These are phyloP conservation scores for Penicillium sp. DNA, from an alignment of 2,329 filamentous ascomycete species.

Conservation along the genomic window DNA sequence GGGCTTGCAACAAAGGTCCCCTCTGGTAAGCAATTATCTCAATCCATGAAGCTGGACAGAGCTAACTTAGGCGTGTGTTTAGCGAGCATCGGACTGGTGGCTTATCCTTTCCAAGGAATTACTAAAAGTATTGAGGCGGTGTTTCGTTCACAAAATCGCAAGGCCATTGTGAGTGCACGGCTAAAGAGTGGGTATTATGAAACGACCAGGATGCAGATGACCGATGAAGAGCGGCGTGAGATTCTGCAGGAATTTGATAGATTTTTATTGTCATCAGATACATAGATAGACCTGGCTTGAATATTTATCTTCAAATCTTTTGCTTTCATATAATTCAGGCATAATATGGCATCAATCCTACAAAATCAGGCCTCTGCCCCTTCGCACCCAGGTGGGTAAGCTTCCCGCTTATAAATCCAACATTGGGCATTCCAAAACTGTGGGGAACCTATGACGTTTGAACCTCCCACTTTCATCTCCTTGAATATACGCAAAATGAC, in stretches of 20 bases:
- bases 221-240: slow-evolving; percentile 14
- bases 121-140: slow-evolving; percentile 21
- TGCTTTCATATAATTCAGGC: no score
- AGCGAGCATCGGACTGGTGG: slow-evolving; percentile 24
- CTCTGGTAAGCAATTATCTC: slow-evolving; percentile 12
- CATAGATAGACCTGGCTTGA: background rate
- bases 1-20: slow-evolving; percentile 21
- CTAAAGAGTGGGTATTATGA: slow-evolving; percentile 18
- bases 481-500: slow-evolving; percentile 9
- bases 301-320: background rate
- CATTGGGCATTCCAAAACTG: background rate
- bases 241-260: slow-evolving; percentile 19
- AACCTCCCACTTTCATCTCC: background rate
- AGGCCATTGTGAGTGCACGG: slow-evolving; percentile 18
- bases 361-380: background rate
- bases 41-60: background rate
- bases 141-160: slow-evolving; percentile 20
- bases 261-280: slow-evolving; percentile 6
- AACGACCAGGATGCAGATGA: slow-evolving; percentile 13
- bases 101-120: slow-evolving; percentile 26
- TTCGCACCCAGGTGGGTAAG: no score
- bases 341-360: no score
- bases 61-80: background rate
- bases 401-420: background rate
- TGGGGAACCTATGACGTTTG: no score